Evolutionary conservation across 1,284 basidiomycete genomes (phyloP).

Genomic region (Ceratobasidium sp.): DNA sequence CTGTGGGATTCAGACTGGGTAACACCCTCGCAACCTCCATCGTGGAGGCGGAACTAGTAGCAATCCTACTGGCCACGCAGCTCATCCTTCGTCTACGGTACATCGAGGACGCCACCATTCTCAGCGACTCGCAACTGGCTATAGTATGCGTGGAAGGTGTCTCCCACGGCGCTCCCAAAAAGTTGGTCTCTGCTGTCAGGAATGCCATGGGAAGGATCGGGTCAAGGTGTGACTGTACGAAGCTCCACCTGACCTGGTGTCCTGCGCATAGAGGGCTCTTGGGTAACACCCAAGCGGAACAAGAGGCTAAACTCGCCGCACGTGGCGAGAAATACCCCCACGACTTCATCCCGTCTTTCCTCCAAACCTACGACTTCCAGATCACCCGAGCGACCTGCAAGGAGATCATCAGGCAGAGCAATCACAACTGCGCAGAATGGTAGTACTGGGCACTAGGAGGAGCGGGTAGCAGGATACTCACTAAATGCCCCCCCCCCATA

Average conservation of each 20-base stretch:
- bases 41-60: conserved; percentile 42
- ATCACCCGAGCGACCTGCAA: not conserved
- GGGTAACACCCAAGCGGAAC: conserved; percentile 42
- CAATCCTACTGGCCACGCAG: conserved; percentile 20
- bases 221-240: not conserved
- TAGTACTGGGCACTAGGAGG: too few species aligned
- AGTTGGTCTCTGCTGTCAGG: not conserved
- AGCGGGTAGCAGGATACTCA: not conserved
- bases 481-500: not conserved
- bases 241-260: conserved; percentile 24
- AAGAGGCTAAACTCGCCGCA: conserved; percentile 36
- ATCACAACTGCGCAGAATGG: too few species aligned
- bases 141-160: not conserved
- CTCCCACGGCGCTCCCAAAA: not conserved
- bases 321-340: not conserved
- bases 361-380: not conserved
- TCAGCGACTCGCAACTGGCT: conserved; percentile 7
- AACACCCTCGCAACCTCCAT: too few species aligned
- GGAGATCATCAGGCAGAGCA: not conserved
- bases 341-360: not conserved
- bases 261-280: conserved; percentile 37
- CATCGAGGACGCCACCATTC: conserved; percentile 6
- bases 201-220: not conserved
- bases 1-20: too few species aligned
- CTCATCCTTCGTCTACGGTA: not conserved